phyloP scores from a whole-genome alignment of 495 filamentous ascomycete genomes.

The Chaetomium cochliodes region DNA sequence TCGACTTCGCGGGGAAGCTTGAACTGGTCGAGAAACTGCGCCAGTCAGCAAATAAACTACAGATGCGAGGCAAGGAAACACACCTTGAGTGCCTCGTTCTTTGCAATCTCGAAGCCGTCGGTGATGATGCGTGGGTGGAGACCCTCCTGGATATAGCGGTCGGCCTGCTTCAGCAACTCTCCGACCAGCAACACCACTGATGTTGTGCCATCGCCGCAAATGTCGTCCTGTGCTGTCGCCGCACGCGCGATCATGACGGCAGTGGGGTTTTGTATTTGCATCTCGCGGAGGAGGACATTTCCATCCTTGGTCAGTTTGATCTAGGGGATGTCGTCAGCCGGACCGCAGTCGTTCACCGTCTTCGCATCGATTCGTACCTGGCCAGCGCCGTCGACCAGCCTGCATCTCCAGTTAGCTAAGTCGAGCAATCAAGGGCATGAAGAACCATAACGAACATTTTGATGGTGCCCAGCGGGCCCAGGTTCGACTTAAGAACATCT shows the following conservation, averaged over 20 bases:
- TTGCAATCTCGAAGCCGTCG: conserved; percentile 96
- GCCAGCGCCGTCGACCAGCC: conserved; percentile 94
- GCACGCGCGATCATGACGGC: conserved; percentile 99
- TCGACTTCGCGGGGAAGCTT: conserved; percentile 85
- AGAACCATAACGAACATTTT: conserved; percentile 70
- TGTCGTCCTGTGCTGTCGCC: conserved; percentile 97
- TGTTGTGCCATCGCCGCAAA: conserved; percentile 96
- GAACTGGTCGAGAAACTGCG: conserved; percentile 89
- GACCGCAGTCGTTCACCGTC: conserved; percentile 16
- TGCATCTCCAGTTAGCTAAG: conserved; percentile 44
- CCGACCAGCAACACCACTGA: conserved; percentile 94
- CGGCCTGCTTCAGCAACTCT: conserved; percentile 95
- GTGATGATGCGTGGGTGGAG: conserved; percentile 95
- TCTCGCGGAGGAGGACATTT: conserved; percentile 90
- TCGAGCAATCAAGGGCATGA: neutral
- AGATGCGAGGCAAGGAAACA: neutral
- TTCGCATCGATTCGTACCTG: conserved; percentile 58
- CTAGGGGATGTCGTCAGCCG: conserved; percentile 44
- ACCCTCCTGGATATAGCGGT: conserved; percentile 89
- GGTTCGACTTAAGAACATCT: conserved; percentile 94
- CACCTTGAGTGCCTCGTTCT: conserved; percentile 85
- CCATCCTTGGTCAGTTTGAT: conserved; percentile 99
- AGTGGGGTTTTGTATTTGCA: conserved; percentile 91
- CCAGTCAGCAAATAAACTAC: conserved; percentile 23
- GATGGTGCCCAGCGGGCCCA: conserved; percentile 89